Percentiles rank a stretch among this genome's conserved stretches.
Conservation (phyloP, 2,329 filamentous ascomycete genomes). For the Phialophora macrospora region DNA sequence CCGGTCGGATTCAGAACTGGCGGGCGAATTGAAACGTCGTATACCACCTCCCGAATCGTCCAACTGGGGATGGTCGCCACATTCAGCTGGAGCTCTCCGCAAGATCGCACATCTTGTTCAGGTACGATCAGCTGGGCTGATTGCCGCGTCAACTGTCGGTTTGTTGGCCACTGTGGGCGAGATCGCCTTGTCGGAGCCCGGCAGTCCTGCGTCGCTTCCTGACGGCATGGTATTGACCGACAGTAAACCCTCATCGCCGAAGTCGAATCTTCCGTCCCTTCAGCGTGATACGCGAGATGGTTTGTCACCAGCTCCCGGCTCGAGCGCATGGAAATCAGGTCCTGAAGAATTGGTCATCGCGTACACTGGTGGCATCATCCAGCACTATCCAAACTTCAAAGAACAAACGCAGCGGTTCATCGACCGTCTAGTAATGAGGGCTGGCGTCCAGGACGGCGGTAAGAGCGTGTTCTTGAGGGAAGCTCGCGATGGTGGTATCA, state of each 20-base stretch:
- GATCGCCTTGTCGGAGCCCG: constrained; percentile 48
- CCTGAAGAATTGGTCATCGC: constrained; percentile 72
- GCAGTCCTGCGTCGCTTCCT: constrained; percentile 26
- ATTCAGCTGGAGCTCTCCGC: constrained; percentile 64
- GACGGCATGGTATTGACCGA: constrained; percentile 28
- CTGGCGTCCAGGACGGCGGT: constrained; percentile 51
- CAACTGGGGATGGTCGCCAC: constrained; percentile 66
- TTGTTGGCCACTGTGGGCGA: constrained; percentile 72
- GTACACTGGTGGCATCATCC: constrained; percentile 79
- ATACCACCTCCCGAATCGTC: constrained; percentile 55
- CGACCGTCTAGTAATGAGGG: constrained; percentile 58
- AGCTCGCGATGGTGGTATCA: constrained; percentile 60
- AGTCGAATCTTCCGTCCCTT: constrained; percentile 20
- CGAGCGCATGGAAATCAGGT: constrained; percentile 40
- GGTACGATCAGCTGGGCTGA: constrained; percentile 71
- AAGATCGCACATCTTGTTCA: constrained; percentile 73
- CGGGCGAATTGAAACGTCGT: constrained; percentile 57
- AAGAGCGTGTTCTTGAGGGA: constrained; percentile 59
- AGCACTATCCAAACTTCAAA: constrained; percentile 77
- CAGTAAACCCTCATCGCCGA: constrained; percentile 33
- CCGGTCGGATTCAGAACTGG: constrained; percentile 55
- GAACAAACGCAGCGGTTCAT: constrained; percentile 71
- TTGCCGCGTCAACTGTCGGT: constrained; percentile 73
- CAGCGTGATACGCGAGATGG: constrained; percentile 24
- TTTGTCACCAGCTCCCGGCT: constrained; percentile 38